Evolutionary conservation across 306 rosid genomes (phyloP).

Genomic region (Medicago lupulina): DNA sequence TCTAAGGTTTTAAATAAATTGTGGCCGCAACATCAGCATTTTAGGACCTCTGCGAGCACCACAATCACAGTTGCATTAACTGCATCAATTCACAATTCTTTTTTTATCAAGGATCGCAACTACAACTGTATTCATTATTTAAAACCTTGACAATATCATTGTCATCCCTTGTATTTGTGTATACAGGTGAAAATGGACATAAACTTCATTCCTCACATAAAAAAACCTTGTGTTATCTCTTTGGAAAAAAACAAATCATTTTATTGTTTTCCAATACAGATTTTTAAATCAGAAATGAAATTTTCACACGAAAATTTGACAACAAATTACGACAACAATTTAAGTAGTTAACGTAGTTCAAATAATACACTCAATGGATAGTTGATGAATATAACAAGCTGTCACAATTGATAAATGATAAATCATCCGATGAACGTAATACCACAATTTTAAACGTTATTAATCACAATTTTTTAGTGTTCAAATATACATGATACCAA

Average conservation of each 20-base stretch:
- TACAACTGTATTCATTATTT: not conserved
- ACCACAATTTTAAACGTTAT: not conserved
- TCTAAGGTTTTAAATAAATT: not conserved
- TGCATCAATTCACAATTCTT: not conserved
- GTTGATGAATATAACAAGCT: not conserved
- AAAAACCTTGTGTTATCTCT: constrained; percentile 1
- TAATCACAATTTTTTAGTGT: not conserved
- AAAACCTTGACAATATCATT: not conserved
- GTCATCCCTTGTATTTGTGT: not conserved
- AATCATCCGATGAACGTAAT: not conserved
- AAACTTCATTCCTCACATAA: constrained; percentile 22
- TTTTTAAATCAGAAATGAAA: not conserved
- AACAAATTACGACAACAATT: not conserved
- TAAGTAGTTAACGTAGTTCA: not conserved
- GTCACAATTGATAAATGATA: not conserved
- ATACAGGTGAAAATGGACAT: not conserved
- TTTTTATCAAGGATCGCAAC: not conserved
- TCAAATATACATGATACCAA: not conserved
- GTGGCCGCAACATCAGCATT: not conserved
- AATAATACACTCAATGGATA: not conserved
- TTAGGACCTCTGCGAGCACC: not conserved
- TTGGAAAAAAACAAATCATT: not conserved
- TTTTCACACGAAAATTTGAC: not conserved
- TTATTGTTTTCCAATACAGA: not conserved
- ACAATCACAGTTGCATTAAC: not conserved